A percentile compares a stretch with the other conserved stretches of the same genome.
phyloP scores from a whole-genome alignment of 2,329 filamentous ascomycete genomes.

The Epichloe hybrida region DNA sequence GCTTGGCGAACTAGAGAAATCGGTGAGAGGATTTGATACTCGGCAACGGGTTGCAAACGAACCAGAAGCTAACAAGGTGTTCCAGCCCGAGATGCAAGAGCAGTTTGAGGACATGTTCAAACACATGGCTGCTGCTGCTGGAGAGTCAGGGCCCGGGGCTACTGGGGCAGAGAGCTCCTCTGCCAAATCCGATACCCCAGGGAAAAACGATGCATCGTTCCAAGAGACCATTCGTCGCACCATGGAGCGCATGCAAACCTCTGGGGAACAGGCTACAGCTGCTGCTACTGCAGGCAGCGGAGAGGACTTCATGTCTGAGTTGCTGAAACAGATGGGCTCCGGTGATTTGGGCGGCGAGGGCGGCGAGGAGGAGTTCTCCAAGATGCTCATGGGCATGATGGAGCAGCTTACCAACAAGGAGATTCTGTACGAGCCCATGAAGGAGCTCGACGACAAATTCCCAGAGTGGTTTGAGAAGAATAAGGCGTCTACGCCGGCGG shows the following conservation, averaged over 20 bases:
- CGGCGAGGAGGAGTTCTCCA: conserved; percentile 74
- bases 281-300: conserved; percentile 53
- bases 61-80: not conserved
- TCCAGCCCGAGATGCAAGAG: conserved; percentile 56
- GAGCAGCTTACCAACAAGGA: conserved; percentile 97
- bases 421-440: conserved; percentile 97
- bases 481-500: conserved; percentile 45
- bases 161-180: conserved; percentile 9
- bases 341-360: conserved; percentile 47
- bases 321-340: conserved; percentile 66
- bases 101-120: conserved; percentile 71
- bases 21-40: conserved; percentile 26
- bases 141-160: conserved; percentile 5
- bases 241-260: conserved; percentile 91
- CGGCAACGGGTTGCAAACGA: not conserved
- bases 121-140: conserved; percentile 44
- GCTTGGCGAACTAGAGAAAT: conserved; percentile 55
- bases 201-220: conserved; percentile 48
- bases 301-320: conserved; percentile 78
- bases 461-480: conserved; percentile 80
- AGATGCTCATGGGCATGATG: conserved; percentile 97
- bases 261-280: conserved; percentile 71
- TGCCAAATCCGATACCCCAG: conserved; percentile 20
- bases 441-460: conserved; percentile 87
- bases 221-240: conserved; percentile 86